phyloP scores from a whole-genome alignment of 140 eudicot genomes.

The Ambrosia hybrid region DNA sequence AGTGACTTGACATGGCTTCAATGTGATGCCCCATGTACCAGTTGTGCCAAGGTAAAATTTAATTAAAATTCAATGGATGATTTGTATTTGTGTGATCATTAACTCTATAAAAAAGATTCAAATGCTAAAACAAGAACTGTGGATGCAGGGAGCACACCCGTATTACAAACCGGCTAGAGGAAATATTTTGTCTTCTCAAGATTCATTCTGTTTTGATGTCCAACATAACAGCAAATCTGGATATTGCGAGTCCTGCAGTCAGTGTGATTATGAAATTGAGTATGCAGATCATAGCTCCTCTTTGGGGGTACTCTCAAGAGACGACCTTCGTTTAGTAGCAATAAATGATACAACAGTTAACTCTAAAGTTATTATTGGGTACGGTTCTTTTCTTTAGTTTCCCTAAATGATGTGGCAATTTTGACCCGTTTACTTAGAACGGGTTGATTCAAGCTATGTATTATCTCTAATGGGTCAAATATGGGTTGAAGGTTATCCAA shows the following conservation, averaged over 20 bases:
- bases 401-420: not conserved
- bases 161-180: constrained; percentile 57
- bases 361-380: constrained; percentile 69
- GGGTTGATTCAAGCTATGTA: not conserved
- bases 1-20: constrained; percentile 90
- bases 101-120: no score
- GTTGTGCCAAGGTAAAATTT: constrained; percentile 69
- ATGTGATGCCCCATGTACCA: constrained; percentile 88
- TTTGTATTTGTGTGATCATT: no score
- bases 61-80: no score
- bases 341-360: constrained; percentile 51
- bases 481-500: no score
- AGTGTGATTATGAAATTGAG: constrained; percentile 79
- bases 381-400: constrained; percentile 19
- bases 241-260: constrained; percentile 49
- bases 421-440: not conserved
- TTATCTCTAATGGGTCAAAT: not conserved
- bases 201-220: constrained; percentile 61
- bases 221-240: constrained; percentile 40
- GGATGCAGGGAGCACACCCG: constrained; percentile 79
- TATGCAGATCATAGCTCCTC: constrained; percentile 87
- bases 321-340: constrained; percentile 46
- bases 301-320: constrained; percentile 78
- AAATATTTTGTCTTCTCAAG: constrained; percentile 50
- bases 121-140: constrained; percentile 10